phyloP scores from a whole-genome alignment of 208 protist species.

The Wallacemonas rigidus region DNA sequence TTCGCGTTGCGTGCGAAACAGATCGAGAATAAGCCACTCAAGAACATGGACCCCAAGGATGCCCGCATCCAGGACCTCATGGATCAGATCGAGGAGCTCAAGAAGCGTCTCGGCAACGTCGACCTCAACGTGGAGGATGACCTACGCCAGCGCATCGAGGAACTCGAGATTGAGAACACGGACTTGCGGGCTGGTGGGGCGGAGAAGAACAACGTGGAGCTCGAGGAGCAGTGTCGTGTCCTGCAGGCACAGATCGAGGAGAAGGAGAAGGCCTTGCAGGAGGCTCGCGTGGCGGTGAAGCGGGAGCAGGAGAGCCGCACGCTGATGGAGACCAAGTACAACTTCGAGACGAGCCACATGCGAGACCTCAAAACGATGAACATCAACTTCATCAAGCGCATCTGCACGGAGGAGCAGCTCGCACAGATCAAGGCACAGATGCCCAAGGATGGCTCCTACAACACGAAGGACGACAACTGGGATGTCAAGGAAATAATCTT shows the following conservation, averaged over 20 bases:
- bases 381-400: conserved; percentile 89
- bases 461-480: conserved; percentile 68
- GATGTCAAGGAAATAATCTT: conserved; percentile 87
- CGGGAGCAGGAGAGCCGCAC: conserved; percentile 57
- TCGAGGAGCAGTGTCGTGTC: conserved; percentile 72
- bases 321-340: conserved; percentile 70
- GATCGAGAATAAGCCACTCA: conserved; percentile 96
- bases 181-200: conserved; percentile 68
- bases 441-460: conserved; percentile 71
- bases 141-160: conserved; percentile 88
- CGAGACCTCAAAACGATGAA: conserved; percentile 68
- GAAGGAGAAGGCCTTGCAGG: conserved; percentile 58
- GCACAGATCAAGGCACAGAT: conserved; percentile 57
- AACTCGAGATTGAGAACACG: conserved; percentile 90
- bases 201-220: conserved; percentile 83
- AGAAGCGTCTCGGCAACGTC: conserved; percentile 85
- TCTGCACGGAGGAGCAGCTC: conserved; percentile 77
- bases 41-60: conserved; percentile 93
- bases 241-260: conserved; percentile 79
- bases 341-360: conserved; percentile 62
- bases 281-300: conserved; percentile 62
- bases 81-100: conserved; percentile 90
- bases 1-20: conserved; percentile 92
- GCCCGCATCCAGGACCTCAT: conserved; percentile 87
- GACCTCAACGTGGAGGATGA: conserved; percentile 89